These are phyloP conservation scores for Irpex lacteus DNA, from an alignment of 1,284 basidiomycete genomes.

Conservation along the genomic window DNA sequence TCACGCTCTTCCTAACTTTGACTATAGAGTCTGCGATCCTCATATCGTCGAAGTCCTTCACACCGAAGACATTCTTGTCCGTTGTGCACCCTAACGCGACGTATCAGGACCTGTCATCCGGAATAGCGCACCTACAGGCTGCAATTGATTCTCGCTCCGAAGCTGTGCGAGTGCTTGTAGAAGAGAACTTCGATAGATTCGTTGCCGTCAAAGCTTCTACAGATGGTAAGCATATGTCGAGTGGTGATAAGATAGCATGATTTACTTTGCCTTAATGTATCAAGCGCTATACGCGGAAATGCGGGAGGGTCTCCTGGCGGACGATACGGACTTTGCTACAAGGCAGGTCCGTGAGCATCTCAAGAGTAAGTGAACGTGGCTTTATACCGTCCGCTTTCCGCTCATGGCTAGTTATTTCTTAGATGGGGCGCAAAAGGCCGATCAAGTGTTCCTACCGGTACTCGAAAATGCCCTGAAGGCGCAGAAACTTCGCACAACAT, in stretches of 20 bases:
- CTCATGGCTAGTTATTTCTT: constrained; percentile 16
- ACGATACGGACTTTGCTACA: constrained; percentile 80
- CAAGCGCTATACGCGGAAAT: constrained; percentile 90
- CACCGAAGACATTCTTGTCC: constrained; percentile 92
- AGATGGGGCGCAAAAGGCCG: constrained; percentile 87
- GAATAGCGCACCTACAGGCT: constrained; percentile 68
- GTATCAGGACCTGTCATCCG: constrained; percentile 84
- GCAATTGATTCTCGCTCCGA: constrained; percentile 89
- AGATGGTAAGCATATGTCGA: constrained; percentile 63
- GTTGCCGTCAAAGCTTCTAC: constrained; percentile 97
- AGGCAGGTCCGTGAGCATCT: constrained; percentile 80
- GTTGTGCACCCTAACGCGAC: constrained; percentile 94
- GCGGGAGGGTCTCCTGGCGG: constrained; percentile 83
- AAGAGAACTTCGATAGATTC: constrained; percentile 98
- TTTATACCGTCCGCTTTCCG: neutral
- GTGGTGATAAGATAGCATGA: constrained; percentile 7
- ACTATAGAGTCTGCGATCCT: constrained; percentile 72
- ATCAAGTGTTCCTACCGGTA: constrained; percentile 95
- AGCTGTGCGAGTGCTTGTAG: constrained; percentile 91
- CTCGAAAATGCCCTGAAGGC: constrained; percentile 96
- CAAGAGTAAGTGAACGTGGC: constrained; percentile 57
- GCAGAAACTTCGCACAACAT: constrained; percentile 87
- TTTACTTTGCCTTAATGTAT: neutral
- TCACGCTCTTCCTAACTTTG: neutral
- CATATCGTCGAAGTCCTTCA: constrained; percentile 91